phyloP scores from a whole-genome alignment of 1,284 basidiomycete species.

The Cystobasidium pallidum region DNA sequence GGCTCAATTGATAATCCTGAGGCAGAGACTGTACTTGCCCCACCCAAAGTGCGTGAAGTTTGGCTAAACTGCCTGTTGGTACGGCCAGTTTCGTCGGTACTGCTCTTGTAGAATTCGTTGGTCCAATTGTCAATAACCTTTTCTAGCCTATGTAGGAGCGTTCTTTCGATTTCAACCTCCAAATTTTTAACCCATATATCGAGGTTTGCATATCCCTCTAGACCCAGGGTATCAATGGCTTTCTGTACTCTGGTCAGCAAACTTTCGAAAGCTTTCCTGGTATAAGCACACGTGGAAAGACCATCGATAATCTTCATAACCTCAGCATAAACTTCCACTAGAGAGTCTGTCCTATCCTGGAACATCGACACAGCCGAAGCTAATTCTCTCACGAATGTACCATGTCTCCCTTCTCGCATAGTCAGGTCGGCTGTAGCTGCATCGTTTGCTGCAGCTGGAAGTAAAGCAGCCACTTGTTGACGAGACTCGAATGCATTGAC shows the following conservation, averaged over 20 bases:
- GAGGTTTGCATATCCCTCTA: constrained; percentile 97
- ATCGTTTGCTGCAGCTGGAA: constrained; percentile 60
- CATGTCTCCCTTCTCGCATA: constrained; percentile 82
- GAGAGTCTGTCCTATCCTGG: constrained; percentile 89
- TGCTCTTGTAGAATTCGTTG: constrained; percentile 66
- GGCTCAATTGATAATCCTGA: constrained; percentile 5
- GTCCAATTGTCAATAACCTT: constrained; percentile 87
- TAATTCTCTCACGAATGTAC: constrained; percentile 92
- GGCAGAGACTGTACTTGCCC: background rate
- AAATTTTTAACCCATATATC: constrained; percentile 91
- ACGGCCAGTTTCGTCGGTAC: background rate
- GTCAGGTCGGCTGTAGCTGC: constrained; percentile 66
- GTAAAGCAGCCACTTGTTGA: constrained; percentile 21
- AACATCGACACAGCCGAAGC: constrained; percentile 82
- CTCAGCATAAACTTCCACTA: constrained; percentile 88
- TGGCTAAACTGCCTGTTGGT: background rate
- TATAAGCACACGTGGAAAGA: constrained; percentile 82
- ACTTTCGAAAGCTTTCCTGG: constrained; percentile 75
- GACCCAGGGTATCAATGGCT: constrained; percentile 88
- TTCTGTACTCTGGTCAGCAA: constrained; percentile 81
- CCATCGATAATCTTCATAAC: constrained; percentile 83
- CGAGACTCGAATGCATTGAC: constrained; percentile 84
- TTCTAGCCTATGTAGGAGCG: constrained; percentile 75
- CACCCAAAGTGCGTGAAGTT: constrained; percentile 16
- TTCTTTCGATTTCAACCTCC: constrained; percentile 81